Evolutionary conservation across 176 grass and related monocot species (phyloP).

Genomic region (Rhynchospora pubera): DNA sequence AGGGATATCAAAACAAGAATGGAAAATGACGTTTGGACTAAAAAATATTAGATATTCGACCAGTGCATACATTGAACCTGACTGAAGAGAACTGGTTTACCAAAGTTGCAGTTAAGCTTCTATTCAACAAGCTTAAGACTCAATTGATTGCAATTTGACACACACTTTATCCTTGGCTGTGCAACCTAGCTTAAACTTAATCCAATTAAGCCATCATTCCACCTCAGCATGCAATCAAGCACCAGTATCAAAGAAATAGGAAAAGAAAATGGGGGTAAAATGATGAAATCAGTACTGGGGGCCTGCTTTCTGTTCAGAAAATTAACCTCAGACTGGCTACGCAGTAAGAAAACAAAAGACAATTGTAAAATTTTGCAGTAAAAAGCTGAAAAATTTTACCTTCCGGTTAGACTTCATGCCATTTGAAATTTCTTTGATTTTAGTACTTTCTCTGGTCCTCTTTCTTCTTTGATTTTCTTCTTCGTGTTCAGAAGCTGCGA

Average conservation of each 20-base stretch:
- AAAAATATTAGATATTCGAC: background rate
- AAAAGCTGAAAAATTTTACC: background rate
- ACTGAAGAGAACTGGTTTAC: background rate
- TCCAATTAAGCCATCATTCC: background rate
- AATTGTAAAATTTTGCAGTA: background rate
- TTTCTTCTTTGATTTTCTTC: slow-evolving; percentile 15
- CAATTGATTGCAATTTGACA: background rate
- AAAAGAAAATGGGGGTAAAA: background rate
- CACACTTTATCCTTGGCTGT: background rate
- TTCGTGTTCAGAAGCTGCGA: background rate
- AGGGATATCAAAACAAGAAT: background rate
- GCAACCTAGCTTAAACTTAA: background rate
- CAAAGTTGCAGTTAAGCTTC: background rate
- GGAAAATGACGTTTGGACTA: background rate
- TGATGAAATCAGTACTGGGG: background rate
- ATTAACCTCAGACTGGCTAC: background rate
- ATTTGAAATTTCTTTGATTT: background rate
- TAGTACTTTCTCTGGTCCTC: background rate
- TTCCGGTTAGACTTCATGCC: background rate
- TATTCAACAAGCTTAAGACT: too few species aligned
- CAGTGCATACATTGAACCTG: background rate
- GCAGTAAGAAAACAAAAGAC: too few species aligned
- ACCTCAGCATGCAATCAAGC: background rate
- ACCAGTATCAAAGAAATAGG: background rate
- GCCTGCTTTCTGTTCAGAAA: background rate